Evolutionary conservation across 2,329 filamentous ascomycete genomes (phyloP), one percentile per base, ranked within the genome.

Genomic region (Periconia digitata): DNA sequence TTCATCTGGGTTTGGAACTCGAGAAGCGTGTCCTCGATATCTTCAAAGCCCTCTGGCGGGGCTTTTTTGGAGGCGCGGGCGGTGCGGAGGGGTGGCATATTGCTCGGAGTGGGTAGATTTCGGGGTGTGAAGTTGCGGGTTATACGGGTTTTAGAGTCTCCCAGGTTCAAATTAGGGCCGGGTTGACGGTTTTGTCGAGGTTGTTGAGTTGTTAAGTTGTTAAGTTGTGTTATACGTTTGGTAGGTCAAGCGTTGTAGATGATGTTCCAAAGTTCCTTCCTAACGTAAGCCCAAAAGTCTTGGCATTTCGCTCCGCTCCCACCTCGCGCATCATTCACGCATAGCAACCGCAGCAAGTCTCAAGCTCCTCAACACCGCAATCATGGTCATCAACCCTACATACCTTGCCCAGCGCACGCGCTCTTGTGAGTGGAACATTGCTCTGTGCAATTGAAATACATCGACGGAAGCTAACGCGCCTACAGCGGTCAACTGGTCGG

Each of bases 1-100:
- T 92, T 94, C 89, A 95, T 92, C 78, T 92, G 91, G 79, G 92
- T 92, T 64, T 81, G 78, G 75, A 94, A 94, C 64, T 92, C 86
- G 61, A 94, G 82, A 36, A 94, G 84, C 60, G 90, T 90, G 68
- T 91, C 87, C 72, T 92, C 89, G 72, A 95, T 90, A 69, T 95
- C 90, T 66, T 86, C 85, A 78, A 94, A 95, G 72, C 90, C 90
- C 46, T 89, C 88, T 44, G 90, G 90, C 39, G 90, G 89, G 44
- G 89, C 84, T 77, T 92, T 94, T 67, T 86, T 83, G 74, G 88
- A 89, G 54, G 85, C 86, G 40, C 85, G 62, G 44, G 62, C 79
- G 58, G 86, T 86, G 52, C 90, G 83, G 59, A 92, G 85, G 45
- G 89, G 84, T 42, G 89, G 89, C 90, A 94, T 92, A 40, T 36